Percentiles rank a stretch among this genome's conserved stretches.
Evolutionary conservation across 2,329 filamentous ascomycete species (phyloP).

Genomic region (Endocalyx cinctus): DNA sequence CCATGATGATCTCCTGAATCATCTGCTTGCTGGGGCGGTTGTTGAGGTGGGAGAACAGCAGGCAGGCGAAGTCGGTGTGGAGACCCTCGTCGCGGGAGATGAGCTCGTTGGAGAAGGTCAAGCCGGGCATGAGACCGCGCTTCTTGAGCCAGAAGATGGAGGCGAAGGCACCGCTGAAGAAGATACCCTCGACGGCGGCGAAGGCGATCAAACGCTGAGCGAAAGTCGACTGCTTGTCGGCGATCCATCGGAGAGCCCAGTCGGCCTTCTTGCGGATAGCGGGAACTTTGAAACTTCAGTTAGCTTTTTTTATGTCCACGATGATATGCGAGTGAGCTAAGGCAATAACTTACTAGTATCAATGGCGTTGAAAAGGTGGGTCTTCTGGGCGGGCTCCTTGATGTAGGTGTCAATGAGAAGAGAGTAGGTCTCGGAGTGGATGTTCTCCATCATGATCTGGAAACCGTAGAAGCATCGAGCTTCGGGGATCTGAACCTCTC

Average conservation of each 20-base stretch:
- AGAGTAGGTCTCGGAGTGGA: constrained; percentile 99
- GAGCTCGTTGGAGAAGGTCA: constrained; percentile 99
- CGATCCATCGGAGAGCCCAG: constrained; percentile 94
- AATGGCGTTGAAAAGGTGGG: constrained; percentile 96
- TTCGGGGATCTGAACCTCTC: constrained; percentile 94
- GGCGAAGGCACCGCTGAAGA: constrained; percentile 98
- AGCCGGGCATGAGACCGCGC: constrained; percentile 95
- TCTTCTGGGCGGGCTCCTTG: constrained; percentile 91
- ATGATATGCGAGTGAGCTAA: no score
- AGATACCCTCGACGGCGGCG: constrained; percentile 97
- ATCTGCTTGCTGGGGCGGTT: constrained; percentile 79
- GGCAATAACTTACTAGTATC: constrained; percentile 81
- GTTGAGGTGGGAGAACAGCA: constrained; percentile 96
- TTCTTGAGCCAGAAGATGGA: constrained; percentile 99
- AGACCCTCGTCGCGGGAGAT: constrained; percentile 99
- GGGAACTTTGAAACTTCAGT: constrained; percentile 56
- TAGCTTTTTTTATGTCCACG: no score
- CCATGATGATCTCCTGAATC: constrained; percentile 83
- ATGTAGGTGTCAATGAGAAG: constrained; percentile 99
- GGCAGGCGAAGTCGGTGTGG: constrained; percentile 97
- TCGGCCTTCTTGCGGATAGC: constrained; percentile 98
- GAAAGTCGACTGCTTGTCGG: constrained; percentile 89
- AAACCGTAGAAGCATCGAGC: constrained; percentile 99
- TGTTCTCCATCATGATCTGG: constrained; percentile 99
- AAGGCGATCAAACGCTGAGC: constrained; percentile 95